Evolutionary conservation across 768 basidiomycete species (phyloP).

Genomic region (Pulveroboletus sp.): DNA sequence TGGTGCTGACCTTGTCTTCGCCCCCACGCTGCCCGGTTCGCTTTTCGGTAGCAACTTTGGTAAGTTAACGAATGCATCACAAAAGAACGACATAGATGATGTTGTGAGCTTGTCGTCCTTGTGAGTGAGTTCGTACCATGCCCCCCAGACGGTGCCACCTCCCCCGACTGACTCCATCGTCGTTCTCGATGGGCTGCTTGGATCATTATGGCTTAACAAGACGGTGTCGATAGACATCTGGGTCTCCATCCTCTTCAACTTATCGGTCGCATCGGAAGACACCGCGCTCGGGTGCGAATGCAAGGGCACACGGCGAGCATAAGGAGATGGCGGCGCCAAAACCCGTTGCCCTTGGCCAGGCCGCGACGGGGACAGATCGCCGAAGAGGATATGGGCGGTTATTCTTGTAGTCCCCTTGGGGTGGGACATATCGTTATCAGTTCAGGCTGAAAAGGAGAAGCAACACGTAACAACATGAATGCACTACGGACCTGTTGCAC

Average conservation of each 20-base stretch:
- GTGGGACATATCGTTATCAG: background rate
- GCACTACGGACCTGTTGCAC: slow-evolving; percentile 45
- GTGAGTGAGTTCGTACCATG: slow-evolving; percentile 47
- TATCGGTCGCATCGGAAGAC: slow-evolving; percentile 16
- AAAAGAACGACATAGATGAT: slow-evolving; percentile 51
- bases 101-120: slow-evolving; percentile 43
- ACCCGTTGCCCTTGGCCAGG: slow-evolving; percentile 15
- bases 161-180: slow-evolving; percentile 42
- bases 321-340: slow-evolving; percentile 49
- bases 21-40: slow-evolving; percentile 32
- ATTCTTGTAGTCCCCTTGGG: slow-evolving; percentile 43
- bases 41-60: slow-evolving; percentile 44
- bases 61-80: slow-evolving; percentile 47
- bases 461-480: background rate
- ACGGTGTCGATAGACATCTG: slow-evolving; percentile 39
- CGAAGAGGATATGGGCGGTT: slow-evolving; percentile 54
- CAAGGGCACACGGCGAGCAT: slow-evolving; percentile 56
- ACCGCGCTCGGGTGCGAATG: slow-evolving; percentile 47
- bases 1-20: slow-evolving; percentile 12
- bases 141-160: slow-evolving; percentile 53
- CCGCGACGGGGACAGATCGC: slow-evolving; percentile 36
- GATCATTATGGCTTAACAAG: slow-evolving; percentile 37
- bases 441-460: background rate
- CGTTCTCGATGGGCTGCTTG: slow-evolving; percentile 36
- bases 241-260: slow-evolving; percentile 36